phyloP scores from a whole-genome alignment of 169 alveolate species.

The Babesia ovata region DNA sequence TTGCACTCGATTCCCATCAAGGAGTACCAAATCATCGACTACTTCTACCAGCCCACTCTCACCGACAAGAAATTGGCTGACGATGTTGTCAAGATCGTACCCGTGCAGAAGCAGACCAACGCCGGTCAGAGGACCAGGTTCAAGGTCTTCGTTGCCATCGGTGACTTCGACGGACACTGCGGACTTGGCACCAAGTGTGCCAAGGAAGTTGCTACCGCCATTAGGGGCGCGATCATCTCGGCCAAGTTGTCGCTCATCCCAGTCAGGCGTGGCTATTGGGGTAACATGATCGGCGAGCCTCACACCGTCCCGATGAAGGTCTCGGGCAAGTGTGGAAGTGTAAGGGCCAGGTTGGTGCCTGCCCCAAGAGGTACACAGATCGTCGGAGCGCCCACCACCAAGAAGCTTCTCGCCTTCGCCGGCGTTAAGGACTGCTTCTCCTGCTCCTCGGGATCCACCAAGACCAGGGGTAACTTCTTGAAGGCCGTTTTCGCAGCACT shows the following conservation, averaged over 20 bases:
- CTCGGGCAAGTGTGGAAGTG: constrained; percentile 99
- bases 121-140: constrained; percentile 99
- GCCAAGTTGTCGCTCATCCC: constrained; percentile 99
- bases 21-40: constrained; percentile 97
- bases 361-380: constrained; percentile 99
- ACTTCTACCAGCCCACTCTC: constrained; percentile 86
- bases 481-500: constrained; percentile 96
- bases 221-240: constrained; percentile 98
- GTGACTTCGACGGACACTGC: constrained; percentile 96
- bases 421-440: constrained; percentile 99
- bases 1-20: constrained; percentile 98
- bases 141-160: constrained; percentile 99
- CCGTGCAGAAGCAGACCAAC: constrained; percentile 99
- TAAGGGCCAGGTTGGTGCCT: constrained; percentile 99
- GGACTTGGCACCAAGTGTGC: constrained; percentile 98
- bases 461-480: constrained; percentile 97
- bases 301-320: constrained; percentile 99
- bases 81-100: constrained; percentile 98
- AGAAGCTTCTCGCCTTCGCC: constrained; percentile 96
- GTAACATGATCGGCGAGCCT: constrained; percentile 99
- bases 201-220: constrained; percentile 99
- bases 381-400: constrained; percentile 99
- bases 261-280: constrained; percentile 99
- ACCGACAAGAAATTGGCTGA: constrained; percentile 93
- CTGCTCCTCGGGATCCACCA: constrained; percentile 96